Conservation (phyloP, 306 rosid genomes). For the Quercus dentata region DNA sequence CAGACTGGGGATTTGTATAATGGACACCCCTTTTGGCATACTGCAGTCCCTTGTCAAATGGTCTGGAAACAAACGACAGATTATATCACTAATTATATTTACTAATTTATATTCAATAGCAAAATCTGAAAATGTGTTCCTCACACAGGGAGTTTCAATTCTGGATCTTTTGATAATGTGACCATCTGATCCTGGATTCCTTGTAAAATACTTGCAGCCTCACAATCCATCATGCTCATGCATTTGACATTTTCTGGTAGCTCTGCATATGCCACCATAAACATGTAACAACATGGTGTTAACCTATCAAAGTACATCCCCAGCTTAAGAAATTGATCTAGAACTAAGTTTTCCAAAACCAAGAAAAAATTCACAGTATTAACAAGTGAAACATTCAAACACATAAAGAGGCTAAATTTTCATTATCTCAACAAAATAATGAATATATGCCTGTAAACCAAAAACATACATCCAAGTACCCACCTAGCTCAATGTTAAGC, state of each 20-base stretch:
- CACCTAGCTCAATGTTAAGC: conserved; percentile 57
- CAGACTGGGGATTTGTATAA: conserved; percentile 43
- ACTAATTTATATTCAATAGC: conserved; percentile 3
- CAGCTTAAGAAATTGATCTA: background rate
- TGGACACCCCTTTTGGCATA: conserved; percentile 58
- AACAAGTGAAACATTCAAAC: too few relatives aligned
- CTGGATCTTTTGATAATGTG: conserved; percentile 69
- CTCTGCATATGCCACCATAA: conserved; percentile 44
- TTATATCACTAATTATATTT: conserved; percentile 11
- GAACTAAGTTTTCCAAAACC: background rate
- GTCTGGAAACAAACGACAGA: conserved; percentile 36
- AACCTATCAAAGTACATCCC: too few relatives aligned
- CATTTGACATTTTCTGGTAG: conserved; percentile 68
- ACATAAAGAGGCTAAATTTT: too few relatives aligned
- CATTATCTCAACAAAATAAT: background rate
- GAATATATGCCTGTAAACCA: conserved; percentile 3
- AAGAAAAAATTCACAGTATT: background rate
- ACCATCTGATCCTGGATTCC: conserved; percentile 76
- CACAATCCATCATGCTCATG: conserved; percentile 63
- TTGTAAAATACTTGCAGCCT: conserved; percentile 63
- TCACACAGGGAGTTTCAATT: conserved; percentile 66
- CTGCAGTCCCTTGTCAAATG: conserved; percentile 80
- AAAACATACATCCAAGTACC: conserved; percentile 27
- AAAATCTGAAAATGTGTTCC: conserved; percentile 23
- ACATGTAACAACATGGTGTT: background rate